phyloP scores from a whole-genome alignment of 2,329 filamentous ascomycete genomes.

The Aspergillus viridinutans region DNA sequence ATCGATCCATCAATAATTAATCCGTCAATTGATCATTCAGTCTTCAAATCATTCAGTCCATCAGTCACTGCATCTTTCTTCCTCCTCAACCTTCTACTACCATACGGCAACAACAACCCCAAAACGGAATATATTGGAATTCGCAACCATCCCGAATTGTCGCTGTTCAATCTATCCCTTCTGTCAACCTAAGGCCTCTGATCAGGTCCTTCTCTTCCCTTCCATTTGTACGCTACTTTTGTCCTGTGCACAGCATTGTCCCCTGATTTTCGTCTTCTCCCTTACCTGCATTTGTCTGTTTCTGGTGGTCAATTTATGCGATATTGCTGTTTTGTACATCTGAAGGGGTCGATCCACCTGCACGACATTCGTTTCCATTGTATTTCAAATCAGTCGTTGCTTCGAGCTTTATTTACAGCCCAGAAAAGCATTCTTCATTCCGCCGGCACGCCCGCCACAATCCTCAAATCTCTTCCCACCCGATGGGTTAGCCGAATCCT shows the following conservation, averaged over 20 bases:
- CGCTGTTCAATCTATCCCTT: no score
- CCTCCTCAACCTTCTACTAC: neutral
- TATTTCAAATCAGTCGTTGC: conserved; percentile 7
- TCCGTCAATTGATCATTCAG: neutral
- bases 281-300: no score
- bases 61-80: neutral
- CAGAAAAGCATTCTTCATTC: conserved; percentile 13
- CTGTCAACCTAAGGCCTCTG: no score
- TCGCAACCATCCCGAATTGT: no score
- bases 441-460: conserved; percentile 12
- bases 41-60: neutral
- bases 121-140: no score
- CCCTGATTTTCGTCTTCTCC: neutral
- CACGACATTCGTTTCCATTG: conserved; percentile 8
- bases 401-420: conserved; percentile 13
- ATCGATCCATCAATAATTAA: neutral
- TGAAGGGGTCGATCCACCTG: conserved; percentile 4
- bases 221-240: no score
- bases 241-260: no score
- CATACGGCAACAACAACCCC: no score
- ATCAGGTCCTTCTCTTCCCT: no score
- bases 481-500: conserved; percentile 16
- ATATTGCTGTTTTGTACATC: no score
- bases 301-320: no score
- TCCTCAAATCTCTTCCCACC: conserved; percentile 7